Conservation (phyloP, 345 rosid species). For the Abelmoschus esculentus region DNA sequence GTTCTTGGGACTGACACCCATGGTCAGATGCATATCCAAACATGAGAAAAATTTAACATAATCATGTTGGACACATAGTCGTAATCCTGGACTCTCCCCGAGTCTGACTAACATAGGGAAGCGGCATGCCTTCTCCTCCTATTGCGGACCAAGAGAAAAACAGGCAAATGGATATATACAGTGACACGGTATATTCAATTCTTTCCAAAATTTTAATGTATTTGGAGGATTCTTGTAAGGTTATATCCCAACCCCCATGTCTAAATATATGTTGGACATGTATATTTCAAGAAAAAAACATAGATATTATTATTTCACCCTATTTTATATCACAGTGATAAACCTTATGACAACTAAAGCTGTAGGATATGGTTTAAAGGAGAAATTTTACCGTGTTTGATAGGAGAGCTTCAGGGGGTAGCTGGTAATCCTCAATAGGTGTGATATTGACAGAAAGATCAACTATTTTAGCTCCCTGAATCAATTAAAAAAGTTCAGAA, state of each 20-base stretch:
- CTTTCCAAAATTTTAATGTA: not conserved
- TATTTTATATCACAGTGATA: not conserved
- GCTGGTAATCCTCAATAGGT: conserved; percentile 33
- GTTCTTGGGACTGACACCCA: not conserved
- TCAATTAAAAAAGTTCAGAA: not conserved
- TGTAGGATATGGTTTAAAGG: not conserved
- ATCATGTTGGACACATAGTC: not conserved
- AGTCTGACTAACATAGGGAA: not conserved
- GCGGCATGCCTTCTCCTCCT: not conserved
- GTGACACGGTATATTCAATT: not conserved
- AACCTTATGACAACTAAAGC: not conserved
- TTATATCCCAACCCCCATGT: no score
- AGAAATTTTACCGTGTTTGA: conserved; percentile 19
- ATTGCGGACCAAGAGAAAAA: not conserved
- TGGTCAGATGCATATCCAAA: not conserved
- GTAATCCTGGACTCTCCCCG: not conserved
- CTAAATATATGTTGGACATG: no score
- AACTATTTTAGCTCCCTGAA: conserved; percentile 29
- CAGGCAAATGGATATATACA: not conserved
- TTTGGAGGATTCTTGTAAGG: no score
- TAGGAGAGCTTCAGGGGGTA: conserved; percentile 30
- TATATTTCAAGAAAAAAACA: not conserved
- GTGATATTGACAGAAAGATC: conserved; percentile 30
- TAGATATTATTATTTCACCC: not conserved
- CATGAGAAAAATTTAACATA: no score